Base-by-base conservation (phyloP, 1,139 yeast genomes). In the Zygosaccharomyces sapae region DNA sequence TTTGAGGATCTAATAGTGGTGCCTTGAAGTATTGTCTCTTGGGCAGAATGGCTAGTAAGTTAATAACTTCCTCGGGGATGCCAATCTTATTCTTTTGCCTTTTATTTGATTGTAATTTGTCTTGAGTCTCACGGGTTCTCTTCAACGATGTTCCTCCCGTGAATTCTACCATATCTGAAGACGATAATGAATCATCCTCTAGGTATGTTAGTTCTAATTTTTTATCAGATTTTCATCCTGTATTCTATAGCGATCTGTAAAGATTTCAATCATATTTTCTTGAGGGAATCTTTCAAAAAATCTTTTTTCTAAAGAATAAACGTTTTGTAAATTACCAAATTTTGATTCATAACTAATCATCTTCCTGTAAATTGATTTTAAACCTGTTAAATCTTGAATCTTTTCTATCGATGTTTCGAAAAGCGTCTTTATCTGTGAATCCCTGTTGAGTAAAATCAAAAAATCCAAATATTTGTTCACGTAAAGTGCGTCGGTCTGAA, bases 401-500 rank as follows among this genome's bases (percentile, higher is more conserved):
- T 72, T 74, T 18, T 74, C 73, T 2, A 79, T 67, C 0, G 82
- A 74, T 10, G 80, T 73, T 66, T 92, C 97, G 63, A 92, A 84
- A 38, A 88, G 73, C 9, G 89, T 88, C 55, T 92, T 81, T 13
- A 90, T 86, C 59, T 84, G 86, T 30, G 87, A 84, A 49, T 83
- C 84, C 64, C 89, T 96, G 63, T 85, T 85, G 34, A 77, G 75
- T 55, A 76, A 70, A 33, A 88, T 77, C 53, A 92, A 71, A 62
- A 86, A 90, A 51, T 83, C 80, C 59, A 92, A 72, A 64, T 90
- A 90, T 44, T 79, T 77, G 52, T 76, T 72, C 42, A 89, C 74
- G 62, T 82, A 90, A 24, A 74, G 77, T 3, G 86, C 84, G 54
- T 80, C 75, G 19, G 46, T 62, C 16, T 72, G 63, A 61, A 77